Percentiles rank a stretch among this genome's conserved stretches.
Conservation (phyloP, 345 rosid species). For the Tarenaya hassleriana region DNA sequence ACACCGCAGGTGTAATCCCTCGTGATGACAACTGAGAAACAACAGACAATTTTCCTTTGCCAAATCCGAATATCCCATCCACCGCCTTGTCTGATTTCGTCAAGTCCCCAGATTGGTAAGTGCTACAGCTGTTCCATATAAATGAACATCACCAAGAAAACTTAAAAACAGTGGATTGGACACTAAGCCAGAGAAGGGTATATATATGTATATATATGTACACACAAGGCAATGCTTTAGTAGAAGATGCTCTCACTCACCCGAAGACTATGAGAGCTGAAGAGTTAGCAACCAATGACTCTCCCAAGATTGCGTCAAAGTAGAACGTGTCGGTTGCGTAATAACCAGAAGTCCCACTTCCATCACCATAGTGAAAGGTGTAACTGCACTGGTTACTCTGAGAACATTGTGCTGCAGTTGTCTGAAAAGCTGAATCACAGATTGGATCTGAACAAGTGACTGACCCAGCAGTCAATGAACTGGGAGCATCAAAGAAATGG, state of each 20-base stretch:
- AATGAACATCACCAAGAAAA: no score
- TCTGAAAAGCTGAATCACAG: constrained; percentile 48
- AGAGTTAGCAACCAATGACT: constrained; percentile 61
- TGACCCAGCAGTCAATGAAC: constrained; percentile 56
- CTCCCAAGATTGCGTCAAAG: constrained; percentile 67
- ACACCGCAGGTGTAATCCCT: constrained; percentile 71
- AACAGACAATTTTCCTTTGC: constrained; percentile 72
- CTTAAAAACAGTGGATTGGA: no score
- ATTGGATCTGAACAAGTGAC: constrained; percentile 53
- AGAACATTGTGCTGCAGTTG: constrained; percentile 60
- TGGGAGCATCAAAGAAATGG: constrained; percentile 59
- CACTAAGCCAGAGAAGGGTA: no score
- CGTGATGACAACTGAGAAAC: constrained; percentile 84
- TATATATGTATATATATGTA: no score
- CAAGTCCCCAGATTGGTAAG: constrained; percentile 77
- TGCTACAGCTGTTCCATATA: constrained; percentile 76
- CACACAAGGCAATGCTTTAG: no score
- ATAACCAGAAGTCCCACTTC: constrained; percentile 90
- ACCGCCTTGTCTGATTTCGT: constrained; percentile 84
- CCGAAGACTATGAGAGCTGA: constrained; percentile 78
- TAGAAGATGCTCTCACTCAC: no score
- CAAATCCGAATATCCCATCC: constrained; percentile 98
- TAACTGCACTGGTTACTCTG: constrained; percentile 72
- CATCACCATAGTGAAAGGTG: constrained; percentile 86
- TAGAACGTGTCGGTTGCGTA: constrained; percentile 61